phyloP scores from a whole-genome alignment of 208 protist genomes.

The Crithidia brevicula region DNA sequence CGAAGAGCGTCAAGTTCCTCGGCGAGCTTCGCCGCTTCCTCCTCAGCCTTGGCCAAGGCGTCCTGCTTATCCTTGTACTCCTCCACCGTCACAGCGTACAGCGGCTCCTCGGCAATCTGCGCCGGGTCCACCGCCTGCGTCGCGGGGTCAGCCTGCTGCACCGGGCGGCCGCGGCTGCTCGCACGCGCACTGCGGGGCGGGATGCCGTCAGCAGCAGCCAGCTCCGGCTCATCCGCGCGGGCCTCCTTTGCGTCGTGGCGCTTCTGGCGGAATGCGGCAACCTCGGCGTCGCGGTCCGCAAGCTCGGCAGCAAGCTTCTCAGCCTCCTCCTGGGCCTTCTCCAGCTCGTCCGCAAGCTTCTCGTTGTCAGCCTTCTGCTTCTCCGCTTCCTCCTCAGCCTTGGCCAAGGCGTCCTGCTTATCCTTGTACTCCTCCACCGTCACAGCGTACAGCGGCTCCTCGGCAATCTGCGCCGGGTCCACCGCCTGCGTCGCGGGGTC shows the following conservation, averaged over 20 bases:
- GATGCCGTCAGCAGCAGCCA: background rate
- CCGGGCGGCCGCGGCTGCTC: conserved; percentile 1
- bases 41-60: background rate
- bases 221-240: background rate
- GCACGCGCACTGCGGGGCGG: background rate
- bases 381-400: conserved; percentile 1
- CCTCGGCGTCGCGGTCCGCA: background rate
- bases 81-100: background rate
- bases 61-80: conserved; percentile 13
- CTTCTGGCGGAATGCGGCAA: background rate
- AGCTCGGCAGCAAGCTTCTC: background rate
- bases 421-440: conserved; percentile 10
- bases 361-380: conserved; percentile 3
- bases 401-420: conserved; percentile 7
- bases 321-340: background rate
- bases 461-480: conserved; percentile 2
- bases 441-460: background rate
- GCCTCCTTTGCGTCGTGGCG: background rate
- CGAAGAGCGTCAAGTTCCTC: conserved; percentile 9
- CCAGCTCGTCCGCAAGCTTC: conserved; percentile 9
- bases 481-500: background rate
- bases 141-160: background rate
- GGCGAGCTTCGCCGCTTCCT: conserved; percentile 5
- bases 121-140: background rate
- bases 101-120: conserved; percentile 4